phyloP scores from a whole-genome alignment of 2,329 filamentous ascomycete genomes.

The Akanthomyces lecanii region DNA sequence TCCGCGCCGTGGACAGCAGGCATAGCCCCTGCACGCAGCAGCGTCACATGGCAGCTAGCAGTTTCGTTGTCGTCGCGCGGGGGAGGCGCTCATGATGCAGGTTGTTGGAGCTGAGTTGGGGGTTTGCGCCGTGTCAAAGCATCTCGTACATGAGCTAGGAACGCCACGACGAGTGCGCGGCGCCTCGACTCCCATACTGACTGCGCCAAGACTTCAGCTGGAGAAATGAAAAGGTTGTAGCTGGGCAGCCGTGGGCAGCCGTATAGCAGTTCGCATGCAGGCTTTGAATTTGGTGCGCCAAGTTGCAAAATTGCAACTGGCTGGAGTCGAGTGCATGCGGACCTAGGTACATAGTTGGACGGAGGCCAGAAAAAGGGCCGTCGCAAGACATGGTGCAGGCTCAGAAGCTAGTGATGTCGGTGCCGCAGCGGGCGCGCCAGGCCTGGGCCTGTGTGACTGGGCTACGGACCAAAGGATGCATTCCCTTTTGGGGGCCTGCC shows the following conservation, averaged over 20 bases:
- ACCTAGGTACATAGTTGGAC: background rate
- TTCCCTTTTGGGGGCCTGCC: background rate
- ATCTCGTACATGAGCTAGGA: background rate
- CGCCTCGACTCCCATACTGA: background rate
- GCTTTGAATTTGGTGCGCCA: background rate
- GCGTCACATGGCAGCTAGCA: background rate
- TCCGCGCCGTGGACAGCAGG: background rate
- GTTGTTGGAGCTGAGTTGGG: background rate
- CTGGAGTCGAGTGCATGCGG: background rate
- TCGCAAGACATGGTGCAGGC: background rate
- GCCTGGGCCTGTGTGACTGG: conserved; percentile 6
- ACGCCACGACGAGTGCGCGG: background rate
- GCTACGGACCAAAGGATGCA: conserved; percentile 12
- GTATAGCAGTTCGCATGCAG: background rate
- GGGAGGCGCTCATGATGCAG: conserved; percentile 3
- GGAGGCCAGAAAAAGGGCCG: conserved; percentile 7
- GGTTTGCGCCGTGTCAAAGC: background rate
- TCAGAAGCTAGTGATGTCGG: background rate
- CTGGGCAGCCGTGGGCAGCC: background rate
- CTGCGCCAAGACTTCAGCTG: background rate
- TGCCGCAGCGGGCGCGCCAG: background rate
- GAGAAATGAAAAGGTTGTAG: background rate
- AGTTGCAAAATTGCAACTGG: background rate
- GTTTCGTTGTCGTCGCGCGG: background rate
- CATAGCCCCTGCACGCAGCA: background rate